Evolutionary conservation across 805 yeast genomes (phyloP).

Genomic region (Ogataea saltuana): DNA sequence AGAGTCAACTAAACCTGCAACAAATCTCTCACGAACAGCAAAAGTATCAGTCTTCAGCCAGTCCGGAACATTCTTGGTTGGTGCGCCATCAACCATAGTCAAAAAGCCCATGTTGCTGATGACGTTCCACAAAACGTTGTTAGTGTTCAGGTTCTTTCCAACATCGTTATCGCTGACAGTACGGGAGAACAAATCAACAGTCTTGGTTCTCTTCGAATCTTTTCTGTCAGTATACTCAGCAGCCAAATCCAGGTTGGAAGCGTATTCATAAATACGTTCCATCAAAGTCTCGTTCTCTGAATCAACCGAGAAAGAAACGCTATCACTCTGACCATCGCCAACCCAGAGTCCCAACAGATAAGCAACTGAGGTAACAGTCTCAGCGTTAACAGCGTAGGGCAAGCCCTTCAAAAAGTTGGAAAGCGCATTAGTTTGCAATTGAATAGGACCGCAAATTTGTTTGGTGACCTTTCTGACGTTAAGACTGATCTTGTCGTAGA

Average conservation of each 20-base stretch:
- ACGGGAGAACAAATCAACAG: conserved; percentile 12
- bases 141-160: conserved; percentile 5
- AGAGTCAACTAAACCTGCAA: conserved; percentile 47
- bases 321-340: conserved; percentile 37
- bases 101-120: conserved; percentile 23
- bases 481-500: conserved; percentile 32
- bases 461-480: conserved; percentile 35
- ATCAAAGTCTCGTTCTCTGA: conserved; percentile 29
- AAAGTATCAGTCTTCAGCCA: conserved; percentile 38
- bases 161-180: conserved; percentile 6
- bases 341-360: conserved; percentile 45
- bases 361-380: conserved; percentile 33
- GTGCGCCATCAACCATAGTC: conserved; percentile 21
- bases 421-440: conserved; percentile 36
- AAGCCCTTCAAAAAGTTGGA: conserved; percentile 27
- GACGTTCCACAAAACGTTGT: conserved; percentile 36
- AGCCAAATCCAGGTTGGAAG: conserved; percentile 29
- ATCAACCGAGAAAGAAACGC: conserved; percentile 33
- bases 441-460: conserved; percentile 40
- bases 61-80: conserved; percentile 37
- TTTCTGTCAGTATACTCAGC: conserved; percentile 6
- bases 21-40: conserved; percentile 43
- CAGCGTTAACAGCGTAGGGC: conserved; percentile 16
- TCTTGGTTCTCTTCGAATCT: conserved; percentile 1
- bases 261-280: conserved; percentile 29